These are phyloP conservation scores for Grammothele lineata DNA, from an alignment of 768 basidiomycete species.

Conservation along the genomic window DNA sequence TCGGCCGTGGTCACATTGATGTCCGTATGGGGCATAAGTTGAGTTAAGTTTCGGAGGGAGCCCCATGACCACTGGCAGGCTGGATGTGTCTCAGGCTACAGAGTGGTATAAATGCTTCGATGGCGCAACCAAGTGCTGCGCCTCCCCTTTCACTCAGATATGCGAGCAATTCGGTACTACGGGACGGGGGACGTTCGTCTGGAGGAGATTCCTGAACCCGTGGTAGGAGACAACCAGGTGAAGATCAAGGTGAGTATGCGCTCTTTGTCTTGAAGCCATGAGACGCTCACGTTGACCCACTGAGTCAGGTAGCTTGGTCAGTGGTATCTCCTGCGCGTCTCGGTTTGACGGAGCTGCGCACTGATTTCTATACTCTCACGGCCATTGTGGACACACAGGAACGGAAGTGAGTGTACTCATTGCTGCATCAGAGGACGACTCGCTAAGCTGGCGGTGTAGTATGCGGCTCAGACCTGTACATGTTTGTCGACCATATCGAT, in stretches of 20 bases:
- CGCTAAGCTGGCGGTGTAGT: slow-evolving; percentile 21
- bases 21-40: no score
- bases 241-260: slow-evolving; percentile 37
- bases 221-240: slow-evolving; percentile 33
- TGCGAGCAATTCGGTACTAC: slow-evolving; percentile 45
- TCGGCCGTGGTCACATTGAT: no score
- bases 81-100: no score
- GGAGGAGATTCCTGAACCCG: slow-evolving; percentile 38
- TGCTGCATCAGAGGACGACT: no score
- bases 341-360: not conserved
- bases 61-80: no score
- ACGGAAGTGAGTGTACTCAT: slow-evolving; percentile 4
- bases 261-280: not conserved
- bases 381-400: slow-evolving; percentile 4
- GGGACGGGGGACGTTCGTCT: slow-evolving; percentile 40
- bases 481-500: slow-evolving; percentile 30
- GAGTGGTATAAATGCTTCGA: no score
- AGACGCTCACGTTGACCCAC: not conserved
- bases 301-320: slow-evolving; percentile 12
- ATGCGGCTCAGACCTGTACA: slow-evolving; percentile 46
- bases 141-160: no score
- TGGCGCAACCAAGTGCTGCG: no score
- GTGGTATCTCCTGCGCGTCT: not conserved
- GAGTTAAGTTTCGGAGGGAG: no score
- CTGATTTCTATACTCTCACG: not conserved